Conservation (phyloP, 2,329 filamentous ascomycete genomes). For the Chaetomium sp. region DNA sequence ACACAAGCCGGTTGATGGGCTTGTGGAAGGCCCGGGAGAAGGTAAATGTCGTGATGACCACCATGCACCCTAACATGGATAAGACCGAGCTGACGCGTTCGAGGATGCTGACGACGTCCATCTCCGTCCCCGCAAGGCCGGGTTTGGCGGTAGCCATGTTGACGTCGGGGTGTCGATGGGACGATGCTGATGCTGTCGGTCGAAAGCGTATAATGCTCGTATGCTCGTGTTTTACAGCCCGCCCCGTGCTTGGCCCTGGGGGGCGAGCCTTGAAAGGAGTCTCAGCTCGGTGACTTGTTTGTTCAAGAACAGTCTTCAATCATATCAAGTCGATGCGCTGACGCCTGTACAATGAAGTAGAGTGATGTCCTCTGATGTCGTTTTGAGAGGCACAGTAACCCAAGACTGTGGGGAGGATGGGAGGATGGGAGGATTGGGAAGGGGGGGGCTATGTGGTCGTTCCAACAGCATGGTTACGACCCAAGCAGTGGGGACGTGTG, state of each 20-base stretch:
- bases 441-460: conserved; percentile 3
- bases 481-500: conserved; percentile 17
- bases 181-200: not conserved
- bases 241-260: conserved; percentile 3
- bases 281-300: not conserved
- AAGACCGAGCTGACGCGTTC: conserved; percentile 71
- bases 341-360: not conserved
- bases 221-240: conserved; percentile 1
- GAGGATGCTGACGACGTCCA: conserved; percentile 58
- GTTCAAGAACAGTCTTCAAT: not conserved
- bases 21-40: conserved; percentile 73
- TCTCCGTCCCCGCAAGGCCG: conserved; percentile 4
- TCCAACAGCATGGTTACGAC: conserved; percentile 14
- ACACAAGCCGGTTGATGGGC: conserved; percentile 83
- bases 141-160: conserved; percentile 23
- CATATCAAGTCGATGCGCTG: not conserved
- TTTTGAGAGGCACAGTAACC: not conserved
- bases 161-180: not conserved
- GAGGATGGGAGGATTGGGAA: too few relatives aligned
- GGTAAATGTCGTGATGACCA: conserved; percentile 73
- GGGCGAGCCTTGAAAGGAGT: conserved; percentile 1
- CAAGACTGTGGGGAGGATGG: not conserved
- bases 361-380: not conserved
- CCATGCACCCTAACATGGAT: conserved; percentile 69
- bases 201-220: not conserved